A percentile compares a stretch with the other conserved stretches of the same genome.
Evolutionary conservation across 495 filamentous ascomycete species (phyloP).

Genomic region (Trichoderma asperelloides): DNA sequence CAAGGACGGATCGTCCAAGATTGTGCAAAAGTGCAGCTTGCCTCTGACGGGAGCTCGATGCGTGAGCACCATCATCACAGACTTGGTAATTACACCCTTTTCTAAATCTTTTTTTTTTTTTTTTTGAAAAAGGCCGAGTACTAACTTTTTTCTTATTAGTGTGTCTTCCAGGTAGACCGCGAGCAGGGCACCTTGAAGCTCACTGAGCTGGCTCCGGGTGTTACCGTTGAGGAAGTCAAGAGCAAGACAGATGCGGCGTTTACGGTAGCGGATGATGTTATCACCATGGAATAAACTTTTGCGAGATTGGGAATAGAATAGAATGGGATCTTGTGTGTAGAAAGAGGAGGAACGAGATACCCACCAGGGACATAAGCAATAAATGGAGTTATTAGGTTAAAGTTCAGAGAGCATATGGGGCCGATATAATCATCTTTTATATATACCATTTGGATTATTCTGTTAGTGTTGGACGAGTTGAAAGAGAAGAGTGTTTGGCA

Average conservation of each 20-base stretch:
- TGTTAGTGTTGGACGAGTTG: too few species aligned
- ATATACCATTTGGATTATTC: background rate
- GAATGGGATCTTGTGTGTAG: slow-evolving; percentile 1
- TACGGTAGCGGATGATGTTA: slow-evolving; percentile 37
- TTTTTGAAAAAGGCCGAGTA: background rate
- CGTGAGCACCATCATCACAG: slow-evolving; percentile 49
- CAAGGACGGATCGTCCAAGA: slow-evolving; percentile 51
- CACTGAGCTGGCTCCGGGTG: slow-evolving; percentile 46
- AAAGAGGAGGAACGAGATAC: too few species aligned
- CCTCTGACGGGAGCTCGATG: slow-evolving; percentile 47
- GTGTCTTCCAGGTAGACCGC: slow-evolving; percentile 50
- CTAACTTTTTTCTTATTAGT: slow-evolving; percentile 21
- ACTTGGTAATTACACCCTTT: slow-evolving; percentile 33
- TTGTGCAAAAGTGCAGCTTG: slow-evolving; percentile 47
- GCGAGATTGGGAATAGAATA: slow-evolving; percentile 1
- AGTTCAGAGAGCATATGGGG: background rate
- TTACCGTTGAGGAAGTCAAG: slow-evolving; percentile 44
- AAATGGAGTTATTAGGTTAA: background rate
- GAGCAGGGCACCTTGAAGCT: slow-evolving; percentile 40
- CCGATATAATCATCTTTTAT: too few species aligned
- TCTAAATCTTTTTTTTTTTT: background rate
- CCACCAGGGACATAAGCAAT: background rate
- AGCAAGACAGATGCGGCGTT: slow-evolving; percentile 47
- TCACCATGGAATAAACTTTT: slow-evolving; percentile 34
- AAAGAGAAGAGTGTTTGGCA: background rate